Percentiles rank a stretch among this genome's conserved stretches.
These are phyloP conservation scores for Orychophragmus violaceus DNA, from an alignment of 345 rosid species.

Conservation along the genomic window DNA sequence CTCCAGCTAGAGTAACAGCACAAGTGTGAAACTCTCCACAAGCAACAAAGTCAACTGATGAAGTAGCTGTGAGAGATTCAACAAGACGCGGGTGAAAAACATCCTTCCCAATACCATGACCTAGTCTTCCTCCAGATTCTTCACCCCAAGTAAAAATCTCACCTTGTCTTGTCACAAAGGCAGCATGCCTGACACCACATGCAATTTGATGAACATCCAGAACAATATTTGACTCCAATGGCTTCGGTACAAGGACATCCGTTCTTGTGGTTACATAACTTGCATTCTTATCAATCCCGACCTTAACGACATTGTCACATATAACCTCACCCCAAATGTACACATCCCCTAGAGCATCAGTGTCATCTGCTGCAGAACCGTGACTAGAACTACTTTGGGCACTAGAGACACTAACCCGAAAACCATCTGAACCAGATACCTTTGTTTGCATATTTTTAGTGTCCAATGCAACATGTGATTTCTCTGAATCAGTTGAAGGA, in stretches of 20 bases:
- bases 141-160: slow-evolving; percentile 98
- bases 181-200: slow-evolving; percentile 89
- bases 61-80: slow-evolving; percentile 61
- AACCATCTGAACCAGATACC: slow-evolving; percentile 80
- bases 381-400: slow-evolving; percentile 97
- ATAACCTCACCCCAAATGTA: slow-evolving; percentile 96
- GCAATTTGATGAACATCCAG: slow-evolving; percentile 90
- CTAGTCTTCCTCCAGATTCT: slow-evolving; percentile 94
- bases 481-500: slow-evolving; percentile 49
- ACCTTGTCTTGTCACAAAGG: slow-evolving; percentile 86
- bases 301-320: slow-evolving; percentile 67
- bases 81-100: slow-evolving; percentile 69
- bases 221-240: slow-evolving; percentile 77
- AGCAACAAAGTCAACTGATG: slow-evolving; percentile 69
- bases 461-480: slow-evolving; percentile 80
- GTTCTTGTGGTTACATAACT: slow-evolving; percentile 60
- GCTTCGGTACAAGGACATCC: slow-evolving; percentile 82
- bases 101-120: slow-evolving; percentile 86
- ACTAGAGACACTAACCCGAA: slow-evolving; percentile 97
- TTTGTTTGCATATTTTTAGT: slow-evolving; percentile 77
- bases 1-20: slow-evolving; percentile 88
- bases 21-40: slow-evolving; percentile 98
- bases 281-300: slow-evolving; percentile 63
- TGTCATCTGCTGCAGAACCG: slow-evolving; percentile 91
- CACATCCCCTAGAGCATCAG: slow-evolving; percentile 95